Evolutionary conservation across 495 filamentous ascomycete genomes (phyloP).

Genomic region (Letharia lupina): DNA sequence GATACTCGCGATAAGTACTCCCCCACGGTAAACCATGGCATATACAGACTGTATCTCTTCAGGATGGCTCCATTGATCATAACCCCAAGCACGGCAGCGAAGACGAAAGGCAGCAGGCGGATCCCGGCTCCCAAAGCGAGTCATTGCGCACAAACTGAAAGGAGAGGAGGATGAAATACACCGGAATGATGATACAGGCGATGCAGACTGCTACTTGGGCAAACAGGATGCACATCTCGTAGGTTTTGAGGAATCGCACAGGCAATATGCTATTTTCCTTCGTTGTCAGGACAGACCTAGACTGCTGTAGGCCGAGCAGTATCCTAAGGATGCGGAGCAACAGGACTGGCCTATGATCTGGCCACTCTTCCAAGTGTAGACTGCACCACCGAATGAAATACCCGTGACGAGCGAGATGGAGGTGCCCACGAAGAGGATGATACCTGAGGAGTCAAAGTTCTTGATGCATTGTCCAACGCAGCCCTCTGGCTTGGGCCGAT

Average conservation of each 20-base stretch:
- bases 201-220: constrained; percentile 42
- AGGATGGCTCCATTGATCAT: too few species aligned
- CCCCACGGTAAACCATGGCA: too few species aligned
- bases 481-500: too few species aligned
- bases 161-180: constrained; percentile 15
- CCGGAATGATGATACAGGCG: constrained; percentile 17
- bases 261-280: constrained; percentile 38
- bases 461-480: too few species aligned
- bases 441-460: too few species aligned
- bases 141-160: not conserved
- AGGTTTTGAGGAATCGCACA: constrained; percentile 39
- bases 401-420: constrained; percentile 38
- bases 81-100: too few species aligned
- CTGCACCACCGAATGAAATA: constrained; percentile 40
- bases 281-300: constrained; percentile 39
- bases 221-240: constrained; percentile 29
- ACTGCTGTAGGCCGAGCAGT: constrained; percentile 39
- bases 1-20: too few species aligned
- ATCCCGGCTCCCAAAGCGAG: too few species aligned
- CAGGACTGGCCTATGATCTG: constrained; percentile 42
- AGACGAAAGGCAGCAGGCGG: too few species aligned
- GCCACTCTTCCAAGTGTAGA: constrained; percentile 41
- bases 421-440: constrained; percentile 23
- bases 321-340: constrained; percentile 38
- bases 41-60: too few species aligned